Base-by-base conservation (phyloP, 2,329 filamentous ascomycete genomes). In the Diaporthe citriasiana region DNA sequence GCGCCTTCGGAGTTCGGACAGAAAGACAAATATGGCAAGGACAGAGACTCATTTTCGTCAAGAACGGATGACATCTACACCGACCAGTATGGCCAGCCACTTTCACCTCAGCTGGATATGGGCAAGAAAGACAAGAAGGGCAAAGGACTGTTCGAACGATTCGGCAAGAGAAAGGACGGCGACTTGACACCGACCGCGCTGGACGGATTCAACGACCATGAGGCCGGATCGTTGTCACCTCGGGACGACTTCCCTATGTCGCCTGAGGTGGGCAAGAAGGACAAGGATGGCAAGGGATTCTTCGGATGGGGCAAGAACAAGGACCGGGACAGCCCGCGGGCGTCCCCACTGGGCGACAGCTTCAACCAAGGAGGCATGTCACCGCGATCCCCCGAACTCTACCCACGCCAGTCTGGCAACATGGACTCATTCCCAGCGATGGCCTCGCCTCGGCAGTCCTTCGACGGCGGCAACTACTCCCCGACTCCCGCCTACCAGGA, bases 41-140 rank as follows among this genome's bases (percentile, higher is more conserved):
- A 27, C 12, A 30, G 40, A n/a, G 27, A 30, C 2, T 63, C 59
- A 8, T n/a, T 30, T 42, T 7, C 47, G 40, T 33, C 59, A 19
- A 10, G 27, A 17, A 8, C 12, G 7, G 59, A 63, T 47, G 40
- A 63, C 25, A 30, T 22, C 17, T 63, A 33, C 57, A 63, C 42
- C 25, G 57, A 63, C 17, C 40, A 45, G n/a, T 3, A 63, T 27
- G 25, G n/a, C 9, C 30, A 45, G 5, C 33, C 45, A 15, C 35
- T 30, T 17, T 71, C 69, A 8, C 69, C 69, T 40, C 55, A 42
- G 7, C n/a, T 5, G 0, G 69, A 60, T 10, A 38, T 35, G 12
- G 55, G 38, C 10, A 60, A 71, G 69, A 71, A 60, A 13, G 45
- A 71, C 45, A 71, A 51, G n/a, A 71, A 71, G 33, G 55, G 55